Percentiles rank a stretch among this genome's conserved stretches.
Evolutionary conservation across 2,329 filamentous ascomycete species (phyloP).

Genomic region (Phoma sp.): DNA sequence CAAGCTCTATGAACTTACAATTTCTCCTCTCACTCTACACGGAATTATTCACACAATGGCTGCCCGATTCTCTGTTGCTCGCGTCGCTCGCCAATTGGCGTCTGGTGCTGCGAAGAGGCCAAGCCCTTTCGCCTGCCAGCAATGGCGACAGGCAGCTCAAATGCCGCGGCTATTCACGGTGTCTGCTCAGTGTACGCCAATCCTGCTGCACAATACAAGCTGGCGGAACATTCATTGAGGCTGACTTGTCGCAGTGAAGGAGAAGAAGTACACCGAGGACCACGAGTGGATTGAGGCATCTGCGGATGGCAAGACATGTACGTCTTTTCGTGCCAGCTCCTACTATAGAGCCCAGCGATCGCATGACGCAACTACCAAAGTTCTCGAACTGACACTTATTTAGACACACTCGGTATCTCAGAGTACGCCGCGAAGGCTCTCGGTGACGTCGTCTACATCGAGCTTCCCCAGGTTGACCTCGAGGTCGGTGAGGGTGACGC

Average conservation of each 20-base stretch:
- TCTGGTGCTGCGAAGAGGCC: constrained; percentile 34
- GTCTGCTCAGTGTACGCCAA: constrained; percentile 40
- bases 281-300: constrained; percentile 98
- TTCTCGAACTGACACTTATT: constrained; percentile 5
- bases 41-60: constrained; percentile 39
- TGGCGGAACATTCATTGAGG: not conserved
- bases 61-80: constrained; percentile 39
- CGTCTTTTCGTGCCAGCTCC: constrained; percentile 1
- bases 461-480: constrained; percentile 77
- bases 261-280: constrained; percentile 92
- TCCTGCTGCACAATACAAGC: constrained; percentile 9
- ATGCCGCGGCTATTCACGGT: constrained; percentile 48
- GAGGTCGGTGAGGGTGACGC: constrained; percentile 77
- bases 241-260: constrained; percentile 56
- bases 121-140: constrained; percentile 31
- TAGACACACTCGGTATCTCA: constrained; percentile 80
- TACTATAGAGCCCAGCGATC: too few relatives aligned
- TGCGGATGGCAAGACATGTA: constrained; percentile 80
- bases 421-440: constrained; percentile 89
- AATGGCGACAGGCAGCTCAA: constrained; percentile 30
- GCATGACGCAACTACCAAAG: too few relatives aligned
- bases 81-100: constrained; percentile 45
- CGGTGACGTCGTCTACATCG: constrained; percentile 96
- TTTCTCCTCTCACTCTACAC: constrained; percentile 19
- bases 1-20: constrained; percentile 8